phyloP scores from a whole-genome alignment of 148 eudicot genomes.

The Cornus suecica region DNA sequence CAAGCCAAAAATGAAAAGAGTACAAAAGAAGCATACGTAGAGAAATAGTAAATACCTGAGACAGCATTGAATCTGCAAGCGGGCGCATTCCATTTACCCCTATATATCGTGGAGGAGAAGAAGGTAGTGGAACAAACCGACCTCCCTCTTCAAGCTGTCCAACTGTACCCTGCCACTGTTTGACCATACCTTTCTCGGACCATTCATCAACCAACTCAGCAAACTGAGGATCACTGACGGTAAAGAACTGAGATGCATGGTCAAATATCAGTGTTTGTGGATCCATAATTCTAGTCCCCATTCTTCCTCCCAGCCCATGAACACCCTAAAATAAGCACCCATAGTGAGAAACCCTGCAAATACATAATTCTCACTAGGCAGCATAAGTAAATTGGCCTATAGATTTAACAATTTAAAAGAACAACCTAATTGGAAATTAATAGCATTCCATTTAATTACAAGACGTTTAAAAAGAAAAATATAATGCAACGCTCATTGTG shows the following conservation, averaged over 20 bases:
- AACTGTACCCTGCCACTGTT: slow-evolving; percentile 67
- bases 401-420: neutral
- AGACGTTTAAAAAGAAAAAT: too few species aligned
- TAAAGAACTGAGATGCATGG: slow-evolving; percentile 96
- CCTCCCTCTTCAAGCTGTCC: slow-evolving; percentile 91
- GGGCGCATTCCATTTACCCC: slow-evolving; percentile 90
- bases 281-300: slow-evolving; percentile 82
- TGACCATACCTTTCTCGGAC: slow-evolving; percentile 68
- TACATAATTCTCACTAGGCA: neutral
- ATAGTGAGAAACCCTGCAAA: slow-evolving; percentile 6
- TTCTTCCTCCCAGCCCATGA: slow-evolving; percentile 97
- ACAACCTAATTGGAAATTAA: neutral
- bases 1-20: neutral
- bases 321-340: slow-evolving; percentile 54
- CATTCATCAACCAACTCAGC: slow-evolving; percentile 68
- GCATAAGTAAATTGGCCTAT: neutral
- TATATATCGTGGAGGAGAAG: slow-evolving; percentile 64
- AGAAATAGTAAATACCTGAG: slow-evolving; percentile 49
- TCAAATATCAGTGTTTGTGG: slow-evolving; percentile 71
- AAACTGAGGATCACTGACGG: slow-evolving; percentile 65
- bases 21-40: neutral
- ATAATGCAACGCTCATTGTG: too few species aligned
- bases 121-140: slow-evolving; percentile 48
- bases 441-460: neutral
- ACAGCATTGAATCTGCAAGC: slow-evolving; percentile 80